These are phyloP conservation scores for Gossypium gossypioides DNA, from an alignment of 441 rosid species.

Conservation along the genomic window DNA sequence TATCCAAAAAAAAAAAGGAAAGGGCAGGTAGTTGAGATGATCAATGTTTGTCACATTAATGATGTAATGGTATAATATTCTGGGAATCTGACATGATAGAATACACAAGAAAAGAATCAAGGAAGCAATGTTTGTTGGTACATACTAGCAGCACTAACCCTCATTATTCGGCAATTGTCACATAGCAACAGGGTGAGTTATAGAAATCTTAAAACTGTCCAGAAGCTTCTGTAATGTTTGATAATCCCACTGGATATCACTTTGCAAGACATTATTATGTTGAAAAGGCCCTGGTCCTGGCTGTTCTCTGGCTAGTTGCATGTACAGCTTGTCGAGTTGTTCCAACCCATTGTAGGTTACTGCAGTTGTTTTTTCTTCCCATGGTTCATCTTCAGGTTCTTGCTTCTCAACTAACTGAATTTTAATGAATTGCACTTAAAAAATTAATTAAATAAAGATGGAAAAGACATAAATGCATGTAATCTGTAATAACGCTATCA, in stretches of 20 bases:
- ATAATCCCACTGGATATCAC: conserved; percentile 60
- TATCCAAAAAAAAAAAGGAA: background rate
- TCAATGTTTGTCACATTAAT: background rate
- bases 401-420: conserved; percentile 40
- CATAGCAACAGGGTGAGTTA: conserved; percentile 11
- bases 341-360: background rate
- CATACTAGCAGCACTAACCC: background rate
- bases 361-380: conserved; percentile 8
- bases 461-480: background rate
- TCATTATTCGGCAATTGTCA: background rate
- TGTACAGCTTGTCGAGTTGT: conserved; percentile 1
- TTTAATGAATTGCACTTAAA: conserved; percentile 8
- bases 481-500: background rate
- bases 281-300: background rate
- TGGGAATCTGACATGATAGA: background rate
- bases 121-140: background rate
- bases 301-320: background rate
- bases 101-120: background rate
- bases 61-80: background rate
- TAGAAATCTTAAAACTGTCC: conserved; percentile 38
- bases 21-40: too few species aligned
- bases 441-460: background rate
- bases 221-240: conserved; percentile 47
- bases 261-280: conserved; percentile 20
- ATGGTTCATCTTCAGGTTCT: conserved; percentile 17